Percentiles rank a stretch among this genome's conserved stretches.
phyloP scores from a whole-genome alignment of 1,284 basidiomycete species.

The Hymenochaete sp. region DNA sequence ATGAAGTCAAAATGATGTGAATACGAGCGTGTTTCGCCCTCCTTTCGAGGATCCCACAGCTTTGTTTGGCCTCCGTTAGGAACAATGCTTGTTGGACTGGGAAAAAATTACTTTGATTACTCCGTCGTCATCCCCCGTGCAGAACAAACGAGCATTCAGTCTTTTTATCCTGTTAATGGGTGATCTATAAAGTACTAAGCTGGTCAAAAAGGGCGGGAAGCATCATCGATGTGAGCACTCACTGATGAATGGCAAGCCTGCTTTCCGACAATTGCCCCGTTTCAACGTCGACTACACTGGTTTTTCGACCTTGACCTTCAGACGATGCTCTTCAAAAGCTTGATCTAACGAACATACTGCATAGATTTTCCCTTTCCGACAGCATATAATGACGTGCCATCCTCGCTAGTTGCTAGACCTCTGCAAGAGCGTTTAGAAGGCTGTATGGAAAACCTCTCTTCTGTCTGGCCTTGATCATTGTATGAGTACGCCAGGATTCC shows the following conservation, averaged over 20 bases:
- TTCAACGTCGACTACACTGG: conserved; percentile 59
- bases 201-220: conserved; percentile 23
- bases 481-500: conserved; percentile 76
- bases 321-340: no score
- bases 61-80: conserved; percentile 24
- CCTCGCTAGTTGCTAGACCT: conserved; percentile 53
- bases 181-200: conserved; percentile 45
- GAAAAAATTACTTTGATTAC: conserved; percentile 67
- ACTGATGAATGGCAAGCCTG: conserved; percentile 72
- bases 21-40: conserved; percentile 58
- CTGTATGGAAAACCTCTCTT: conserved; percentile 45
- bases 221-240: conserved; percentile 30
- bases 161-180: conserved; percentile 79
- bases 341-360: conserved; percentile 44
- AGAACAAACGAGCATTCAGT: conserved; percentile 61
- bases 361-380: conserved; percentile 81
- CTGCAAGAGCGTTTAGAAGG: conserved; percentile 74
- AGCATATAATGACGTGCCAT: conserved; percentile 62
- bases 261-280: conserved; percentile 59
- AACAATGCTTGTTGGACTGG: not conserved
- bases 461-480: conserved; percentile 52
- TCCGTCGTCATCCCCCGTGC: conserved; percentile 90
- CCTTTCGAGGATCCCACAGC: conserved; percentile 84
- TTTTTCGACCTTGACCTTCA: not conserved
- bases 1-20: conserved; percentile 94